Base-by-base conservation (phyloP, 768 basidiomycete species). In the Xerocomellus dryophilus region DNA sequence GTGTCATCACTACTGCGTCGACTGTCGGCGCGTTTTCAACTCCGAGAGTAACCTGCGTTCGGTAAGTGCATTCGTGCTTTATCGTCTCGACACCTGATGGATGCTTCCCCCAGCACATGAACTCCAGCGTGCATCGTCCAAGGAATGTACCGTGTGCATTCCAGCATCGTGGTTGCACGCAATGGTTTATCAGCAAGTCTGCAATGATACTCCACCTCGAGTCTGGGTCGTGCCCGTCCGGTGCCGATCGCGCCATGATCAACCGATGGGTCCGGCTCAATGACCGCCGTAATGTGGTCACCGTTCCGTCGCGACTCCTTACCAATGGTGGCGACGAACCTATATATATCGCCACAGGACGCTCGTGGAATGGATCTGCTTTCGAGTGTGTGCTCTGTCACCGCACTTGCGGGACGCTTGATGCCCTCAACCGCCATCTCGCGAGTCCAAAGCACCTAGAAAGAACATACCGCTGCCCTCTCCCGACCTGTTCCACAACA, bases 321-420 rank as follows among this genome's bases (percentile, higher is more conserved):
- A 74, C 73, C 9, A 6, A 59, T 10, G 61, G 66, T 20, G 60
- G 41, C 15, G n/a, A 23, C 8, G 32, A 43, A 1, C 8, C 38
- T 10, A 11, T 5, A 5, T 62, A 53, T 34, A n/a, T 50, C 20
- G 75, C 76, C 43, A 78, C 77, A 10, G 61, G 62, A 3, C 66
- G 57, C 25, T 71, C 79, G 12, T 78, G 72, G 72, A 80, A 79
- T 54, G 73, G 73, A 0, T 5, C 0, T 6, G 71, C 58, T 6
- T 89, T 75, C 65, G 85, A 89, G 66, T 89, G 86, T 66, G 81
- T 81, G 62, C 66, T 89, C 23, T 88, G 87, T 65, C 76, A 81
- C 64, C 52, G 48, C 20, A 58, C 46, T 12, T 83, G 77, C 60
- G 27, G 59, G 46, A 61, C 71, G 0, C 75, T 86, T 12, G 11